These are phyloP conservation scores for Ceratobasidium sp. DNA, from an alignment of 1,284 basidiomycete species.

Conservation along the genomic window DNA sequence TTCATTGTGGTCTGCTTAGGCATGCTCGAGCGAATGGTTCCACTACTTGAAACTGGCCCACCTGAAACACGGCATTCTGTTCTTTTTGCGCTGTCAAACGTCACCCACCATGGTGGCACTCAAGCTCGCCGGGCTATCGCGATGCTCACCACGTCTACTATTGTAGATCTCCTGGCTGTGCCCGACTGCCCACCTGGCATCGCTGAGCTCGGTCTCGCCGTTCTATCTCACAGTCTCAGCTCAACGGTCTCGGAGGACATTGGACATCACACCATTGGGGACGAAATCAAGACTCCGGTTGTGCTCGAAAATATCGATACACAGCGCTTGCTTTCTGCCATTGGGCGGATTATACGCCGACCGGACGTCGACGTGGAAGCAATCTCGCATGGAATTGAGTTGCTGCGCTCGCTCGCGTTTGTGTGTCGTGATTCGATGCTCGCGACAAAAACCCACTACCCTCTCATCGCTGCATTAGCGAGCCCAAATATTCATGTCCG, in stretches of 20 bases:
- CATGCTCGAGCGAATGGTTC: constrained; percentile 27
- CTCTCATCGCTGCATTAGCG: constrained; percentile 28
- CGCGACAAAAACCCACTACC: constrained; percentile 8
- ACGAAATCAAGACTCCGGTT: not conserved
- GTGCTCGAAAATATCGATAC: constrained; percentile 5
- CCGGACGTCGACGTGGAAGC: constrained; percentile 27
- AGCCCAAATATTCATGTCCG: constrained; percentile 23
- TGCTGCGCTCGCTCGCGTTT: constrained; percentile 20
- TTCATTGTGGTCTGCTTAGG: not conserved
- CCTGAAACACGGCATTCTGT: constrained; percentile 26
- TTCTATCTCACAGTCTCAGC: constrained; percentile 12
- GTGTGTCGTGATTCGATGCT: constrained; percentile 16
- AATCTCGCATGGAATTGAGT: constrained; percentile 11
- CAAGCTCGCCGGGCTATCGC: constrained; percentile 30
- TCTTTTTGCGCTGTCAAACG: constrained; percentile 31
- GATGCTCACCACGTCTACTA: constrained; percentile 5
- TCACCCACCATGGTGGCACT: constrained; percentile 34
- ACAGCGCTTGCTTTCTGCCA: constrained; percentile 9
- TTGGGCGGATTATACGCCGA: constrained; percentile 32
- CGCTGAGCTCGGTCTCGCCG: constrained; percentile 29
- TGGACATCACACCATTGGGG: not conserved
- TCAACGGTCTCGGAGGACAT: not conserved
- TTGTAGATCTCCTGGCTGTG: constrained; percentile 26
- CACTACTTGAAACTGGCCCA: constrained; percentile 22
- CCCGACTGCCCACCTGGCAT: constrained; percentile 20